phyloP scores from a whole-genome alignment of 805 yeast genomes.

The Saccharomycopsis javanensis region DNA sequence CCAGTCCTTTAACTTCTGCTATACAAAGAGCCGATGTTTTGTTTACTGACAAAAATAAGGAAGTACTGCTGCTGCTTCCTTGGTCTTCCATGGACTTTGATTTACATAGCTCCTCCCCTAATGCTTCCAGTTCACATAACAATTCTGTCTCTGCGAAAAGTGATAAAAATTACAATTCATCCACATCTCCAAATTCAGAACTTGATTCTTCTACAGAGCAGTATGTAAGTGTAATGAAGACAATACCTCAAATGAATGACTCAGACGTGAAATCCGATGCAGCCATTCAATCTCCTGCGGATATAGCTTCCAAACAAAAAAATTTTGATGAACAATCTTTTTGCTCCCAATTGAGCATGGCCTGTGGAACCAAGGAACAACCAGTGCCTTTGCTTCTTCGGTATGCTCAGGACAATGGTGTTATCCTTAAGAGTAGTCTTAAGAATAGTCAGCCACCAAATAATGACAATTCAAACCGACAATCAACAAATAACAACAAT shows the following conservation, averaged over 20 bases:
- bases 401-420: neutral
- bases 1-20: neutral
- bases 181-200: constrained; percentile 13
- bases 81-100: constrained; percentile 11
- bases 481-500: neutral
- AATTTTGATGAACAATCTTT: constrained; percentile 68
- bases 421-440: neutral
- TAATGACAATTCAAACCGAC: neutral
- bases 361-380: constrained; percentile 67
- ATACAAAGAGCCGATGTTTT: neutral
- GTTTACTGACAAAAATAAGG: neutral
- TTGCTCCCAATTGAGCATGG: constrained; percentile 66
- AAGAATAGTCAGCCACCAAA: neutral
- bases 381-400: constrained; percentile 47
- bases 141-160: constrained; percentile 9
- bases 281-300: constrained; percentile 25
- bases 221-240: neutral
- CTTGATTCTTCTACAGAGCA: constrained; percentile 8
- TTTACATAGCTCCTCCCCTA: neutral
- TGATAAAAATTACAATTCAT: constrained; percentile 3
- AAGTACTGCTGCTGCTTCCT: constrained; percentile 4
- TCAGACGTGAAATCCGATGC: neutral
- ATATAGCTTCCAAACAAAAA: constrained; percentile 20
- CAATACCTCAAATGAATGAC: neutral
- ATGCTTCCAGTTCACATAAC: constrained; percentile 7